A percentile compares a stretch with the other conserved stretches of the same genome.
Conservation (phyloP, 2,329 filamentous ascomycete species). For the Fusarium sp. region DNA sequence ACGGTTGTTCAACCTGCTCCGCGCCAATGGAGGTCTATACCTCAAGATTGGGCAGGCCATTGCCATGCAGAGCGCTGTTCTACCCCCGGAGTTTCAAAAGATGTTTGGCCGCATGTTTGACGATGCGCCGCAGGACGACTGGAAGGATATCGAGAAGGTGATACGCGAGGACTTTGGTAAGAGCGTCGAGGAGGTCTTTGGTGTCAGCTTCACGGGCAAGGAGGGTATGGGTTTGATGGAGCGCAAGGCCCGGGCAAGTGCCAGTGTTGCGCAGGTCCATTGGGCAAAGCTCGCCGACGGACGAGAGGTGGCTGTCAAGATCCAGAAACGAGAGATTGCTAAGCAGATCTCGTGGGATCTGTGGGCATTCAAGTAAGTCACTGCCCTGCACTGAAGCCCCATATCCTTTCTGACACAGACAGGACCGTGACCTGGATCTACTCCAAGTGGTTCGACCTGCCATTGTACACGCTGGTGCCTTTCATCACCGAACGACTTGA, state of each 20-base stretch:
- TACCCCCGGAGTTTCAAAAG: conserved; percentile 92
- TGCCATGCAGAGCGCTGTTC: conserved; percentile 94
- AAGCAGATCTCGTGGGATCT: conserved; percentile 93
- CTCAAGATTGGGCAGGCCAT: conserved; percentile 98
- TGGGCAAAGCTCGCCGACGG: conserved; percentile 89
- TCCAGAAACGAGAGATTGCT: conserved; percentile 94
- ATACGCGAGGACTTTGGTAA: conserved; percentile 89
- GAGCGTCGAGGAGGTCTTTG: conserved; percentile 89
- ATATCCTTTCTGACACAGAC: conserved; percentile 26
- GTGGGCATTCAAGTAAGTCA: conserved; percentile 84
- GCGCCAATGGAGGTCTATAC: conserved; percentile 89
- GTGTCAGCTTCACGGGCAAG: conserved; percentile 79
- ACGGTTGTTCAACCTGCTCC: conserved; percentile 79
- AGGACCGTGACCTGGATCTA: conserved; percentile 83
- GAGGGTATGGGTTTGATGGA: conserved; percentile 71
- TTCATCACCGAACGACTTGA: conserved; percentile 92
- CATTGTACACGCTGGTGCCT: conserved; percentile 86
- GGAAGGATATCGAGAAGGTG: conserved; percentile 84
- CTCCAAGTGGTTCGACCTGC: conserved; percentile 89
- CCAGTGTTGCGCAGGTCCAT: conserved; percentile 95
- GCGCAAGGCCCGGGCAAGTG: conserved; percentile 71
- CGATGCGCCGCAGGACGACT: conserved; percentile 91
- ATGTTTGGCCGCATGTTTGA: conserved; percentile 99
- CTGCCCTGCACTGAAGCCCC: neutral
- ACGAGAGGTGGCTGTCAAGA: conserved; percentile 90